These are phyloP conservation scores for Euclidium syriacum DNA, from an alignment of 345 rosid species.

Conservation along the genomic window DNA sequence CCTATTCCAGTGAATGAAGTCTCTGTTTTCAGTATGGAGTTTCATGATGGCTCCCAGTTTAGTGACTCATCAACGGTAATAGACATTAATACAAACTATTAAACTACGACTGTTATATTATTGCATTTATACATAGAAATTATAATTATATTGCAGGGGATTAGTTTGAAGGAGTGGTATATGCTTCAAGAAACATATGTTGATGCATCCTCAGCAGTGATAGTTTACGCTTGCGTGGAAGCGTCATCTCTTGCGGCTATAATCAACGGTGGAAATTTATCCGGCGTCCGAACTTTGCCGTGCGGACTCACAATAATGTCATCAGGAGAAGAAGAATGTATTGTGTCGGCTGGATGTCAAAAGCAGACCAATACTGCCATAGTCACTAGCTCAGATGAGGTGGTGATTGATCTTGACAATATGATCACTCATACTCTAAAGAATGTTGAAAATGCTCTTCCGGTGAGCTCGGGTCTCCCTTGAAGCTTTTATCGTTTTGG, in stretches of 20 bases:
- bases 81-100: no score
- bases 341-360: slow-evolving; percentile 40
- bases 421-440: slow-evolving; percentile 23
- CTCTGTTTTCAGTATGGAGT: slow-evolving; percentile 38
- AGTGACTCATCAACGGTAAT: background rate
- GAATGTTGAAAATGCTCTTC: slow-evolving; percentile 32
- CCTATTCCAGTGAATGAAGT: slow-evolving; percentile 32
- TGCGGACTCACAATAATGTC: slow-evolving; percentile 48
- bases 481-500: background rate
- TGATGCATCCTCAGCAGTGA: slow-evolving; percentile 35
- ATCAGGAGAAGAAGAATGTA: slow-evolving; percentile 14
- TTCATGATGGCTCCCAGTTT: slow-evolving; percentile 7
- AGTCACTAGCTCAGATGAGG: slow-evolving; percentile 25
- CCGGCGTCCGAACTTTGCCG: slow-evolving; percentile 26
- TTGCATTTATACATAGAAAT: background rate
- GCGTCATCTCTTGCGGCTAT: slow-evolving; percentile 17
- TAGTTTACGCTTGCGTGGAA: slow-evolving; percentile 45
- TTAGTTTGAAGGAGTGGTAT: background rate
- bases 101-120: no score
- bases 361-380: slow-evolving; percentile 28
- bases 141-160: background rate
- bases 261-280: slow-evolving; percentile 34
- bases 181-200: slow-evolving; percentile 51
- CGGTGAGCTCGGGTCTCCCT: background rate
- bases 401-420: slow-evolving; percentile 23